Evolutionary conservation across 108 stramenopile species (phyloP).

Genomic region (Cyclostephanos tholiformis): DNA sequence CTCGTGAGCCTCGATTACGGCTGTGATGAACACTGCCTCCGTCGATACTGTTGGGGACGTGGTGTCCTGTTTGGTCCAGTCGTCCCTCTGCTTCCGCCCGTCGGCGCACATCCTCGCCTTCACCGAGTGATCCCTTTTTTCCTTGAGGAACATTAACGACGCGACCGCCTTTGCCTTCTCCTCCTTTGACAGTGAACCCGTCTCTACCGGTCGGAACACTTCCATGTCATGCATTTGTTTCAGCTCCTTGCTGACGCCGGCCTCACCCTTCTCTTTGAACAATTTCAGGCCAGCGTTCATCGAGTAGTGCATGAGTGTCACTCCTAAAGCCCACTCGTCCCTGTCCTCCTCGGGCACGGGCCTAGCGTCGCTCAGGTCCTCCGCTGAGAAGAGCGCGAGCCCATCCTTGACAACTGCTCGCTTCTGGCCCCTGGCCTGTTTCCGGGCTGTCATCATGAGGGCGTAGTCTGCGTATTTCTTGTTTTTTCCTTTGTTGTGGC

Average conservation of each 20-base stretch:
- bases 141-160: no score
- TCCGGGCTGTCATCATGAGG: conserved; percentile 6
- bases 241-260: conserved; percentile 45
- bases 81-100: conserved; percentile 24
- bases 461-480: not conserved
- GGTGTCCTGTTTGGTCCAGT: conserved; percentile 11
- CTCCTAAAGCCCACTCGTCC: not conserved
- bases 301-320: no score
- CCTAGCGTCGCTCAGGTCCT: not conserved
- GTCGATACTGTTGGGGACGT: no score
- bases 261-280: conserved; percentile 21
- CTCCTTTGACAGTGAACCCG: conserved; percentile 23
- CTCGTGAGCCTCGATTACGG: conserved; percentile 3
- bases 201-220: conserved; percentile 24
- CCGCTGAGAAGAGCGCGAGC: not conserved
- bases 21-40: conserved; percentile 14
- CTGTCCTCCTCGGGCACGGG: not conserved
- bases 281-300: no score
- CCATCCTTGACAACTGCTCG: no score
- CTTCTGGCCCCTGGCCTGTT: no score
- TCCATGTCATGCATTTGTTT: conserved; percentile 45
- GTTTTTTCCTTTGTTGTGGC: conserved; percentile 3
- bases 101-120: conserved; percentile 51
- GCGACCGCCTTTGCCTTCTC: no score
- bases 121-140: conserved; percentile 27